Percentiles rank a stretch among this genome's conserved stretches.
phyloP scores from a whole-genome alignment of 345 rosid species.

The Odontarrhena argentea region DNA sequence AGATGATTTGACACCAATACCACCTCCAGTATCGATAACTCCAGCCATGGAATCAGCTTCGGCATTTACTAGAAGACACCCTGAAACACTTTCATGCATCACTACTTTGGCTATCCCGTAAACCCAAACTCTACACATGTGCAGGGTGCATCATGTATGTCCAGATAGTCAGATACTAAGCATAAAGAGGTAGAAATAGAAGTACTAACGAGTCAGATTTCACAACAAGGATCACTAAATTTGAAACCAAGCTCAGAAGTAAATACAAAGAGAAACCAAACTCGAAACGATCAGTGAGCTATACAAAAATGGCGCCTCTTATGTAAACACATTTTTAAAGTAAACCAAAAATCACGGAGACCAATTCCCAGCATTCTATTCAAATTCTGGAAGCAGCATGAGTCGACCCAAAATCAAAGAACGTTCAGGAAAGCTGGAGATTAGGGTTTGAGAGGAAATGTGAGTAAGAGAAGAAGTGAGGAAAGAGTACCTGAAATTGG shows the following conservation, averaged over 20 bases:
- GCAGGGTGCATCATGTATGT: no score
- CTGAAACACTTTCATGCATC: slow-evolving; percentile 76
- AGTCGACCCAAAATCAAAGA: slow-evolving; percentile 38
- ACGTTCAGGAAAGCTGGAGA: slow-evolving; percentile 31
- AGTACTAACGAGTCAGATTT: background rate
- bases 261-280: background rate
- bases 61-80: slow-evolving; percentile 69
- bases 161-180: no score
- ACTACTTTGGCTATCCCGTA: slow-evolving; percentile 46
- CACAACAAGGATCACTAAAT: slow-evolving; percentile 1
- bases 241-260: background rate
- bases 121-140: slow-evolving; percentile 21
- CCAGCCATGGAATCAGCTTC: slow-evolving; percentile 99
- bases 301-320: slow-evolving; percentile 10
- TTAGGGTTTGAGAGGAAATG: slow-evolving; percentile 46
- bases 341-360: slow-evolving; percentile 1
- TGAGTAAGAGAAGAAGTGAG: slow-evolving; percentile 26
- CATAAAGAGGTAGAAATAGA: slow-evolving; percentile 17
- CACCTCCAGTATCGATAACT: slow-evolving; percentile 88
- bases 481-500: slow-evolving; percentile 51
- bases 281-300: slow-evolving; percentile 29
- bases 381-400: slow-evolving; percentile 14
- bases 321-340: slow-evolving; percentile 22
- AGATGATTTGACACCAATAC: slow-evolving; percentile 77
- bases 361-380: slow-evolving; percentile 42